These are phyloP conservation scores for Ilyonectria robusta DNA, from an alignment of 2,329 filamentous ascomycete genomes.

Conservation along the genomic window DNA sequence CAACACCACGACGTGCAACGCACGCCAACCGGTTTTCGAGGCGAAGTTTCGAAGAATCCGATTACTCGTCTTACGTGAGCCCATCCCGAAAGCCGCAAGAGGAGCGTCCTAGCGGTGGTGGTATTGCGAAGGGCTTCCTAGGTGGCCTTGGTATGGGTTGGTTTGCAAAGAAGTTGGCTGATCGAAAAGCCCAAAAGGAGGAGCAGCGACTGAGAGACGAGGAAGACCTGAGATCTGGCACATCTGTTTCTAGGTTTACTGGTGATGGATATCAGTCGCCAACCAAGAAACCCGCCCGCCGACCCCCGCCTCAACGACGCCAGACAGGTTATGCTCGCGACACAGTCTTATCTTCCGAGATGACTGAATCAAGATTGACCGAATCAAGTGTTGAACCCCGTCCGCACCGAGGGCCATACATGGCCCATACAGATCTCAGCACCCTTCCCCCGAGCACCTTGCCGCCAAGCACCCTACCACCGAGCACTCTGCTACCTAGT, in stretches of 20 bases:
- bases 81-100: constrained; percentile 71
- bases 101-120: constrained; percentile 63
- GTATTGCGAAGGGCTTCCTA: constrained; percentile 69
- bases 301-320: constrained; percentile 50
- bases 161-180: constrained; percentile 75
- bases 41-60: constrained; percentile 66
- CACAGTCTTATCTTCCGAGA: constrained; percentile 49
- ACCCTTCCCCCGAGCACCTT: constrained; percentile 33
- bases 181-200: constrained; percentile 64
- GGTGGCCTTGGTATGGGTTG: constrained; percentile 78
- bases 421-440: constrained; percentile 36
- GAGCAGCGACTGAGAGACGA: constrained; percentile 63
- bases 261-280: constrained; percentile 75
- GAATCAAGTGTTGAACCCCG: constrained; percentile 54
- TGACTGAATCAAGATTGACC: constrained; percentile 55
- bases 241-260: constrained; percentile 75
- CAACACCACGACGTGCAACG: constrained; percentile 63
- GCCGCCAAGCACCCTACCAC: constrained; percentile 10
- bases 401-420: constrained; percentile 46
- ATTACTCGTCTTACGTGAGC: constrained; percentile 73
- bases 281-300: constrained; percentile 54
- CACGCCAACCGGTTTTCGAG: constrained; percentile 60
- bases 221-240: constrained; percentile 72
- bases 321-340: constrained; percentile 48
- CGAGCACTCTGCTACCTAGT: constrained; percentile 34